Evolutionary conservation across 495 filamentous ascomycete species (phyloP), one percentile per base, ranked within the genome.

Genomic region (Rhypophila decipiens): DNA sequence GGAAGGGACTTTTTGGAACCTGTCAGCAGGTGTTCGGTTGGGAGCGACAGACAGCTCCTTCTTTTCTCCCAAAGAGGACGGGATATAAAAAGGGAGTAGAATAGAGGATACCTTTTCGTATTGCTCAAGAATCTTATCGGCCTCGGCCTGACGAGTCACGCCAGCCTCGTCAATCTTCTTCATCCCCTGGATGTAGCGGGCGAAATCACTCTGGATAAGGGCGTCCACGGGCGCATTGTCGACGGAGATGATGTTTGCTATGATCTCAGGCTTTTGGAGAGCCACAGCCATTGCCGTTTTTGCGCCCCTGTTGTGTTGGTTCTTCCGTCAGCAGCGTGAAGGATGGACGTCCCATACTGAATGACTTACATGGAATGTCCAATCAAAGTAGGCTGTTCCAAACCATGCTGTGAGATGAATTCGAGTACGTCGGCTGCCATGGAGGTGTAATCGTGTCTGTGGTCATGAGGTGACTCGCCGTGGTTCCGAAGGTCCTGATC

Each of bases 141-240:
- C 93, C 20, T 94, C 87, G 4, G 77, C 78, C 47, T 86, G 82
- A 44, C 76, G 84, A 2, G 74, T 78, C 1, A 88, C 73, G 15
- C 69, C 67, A 8, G 76, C 71, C 2, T 76, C 74, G 42, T 96
- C 88, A 27, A 97, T 82, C 43, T 80, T 72, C 40, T 82, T 81
- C 89, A 98, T 94, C 20, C 86, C 93, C 15, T 78, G 79, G 11
- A 95, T 72, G 67, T 96, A 97, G 49, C 78, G 80, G 3, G 73
- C 78, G 60, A 98, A 97, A 49, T 87, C 76, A 51, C 77, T 79
- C 43, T 76, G 72, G 7, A 97, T 71, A 0, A 72, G 74, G 2
- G 83, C 86, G 59, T 90, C 89, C 17, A 93, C 70, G 2, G 93
- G 93, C 5, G 90, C 89, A 59, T 98, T 98, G 72, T 98, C 93